phyloP scores from a whole-genome alignment of 2,329 filamentous ascomycete species.

The Magnaporthales sp. region DNA sequence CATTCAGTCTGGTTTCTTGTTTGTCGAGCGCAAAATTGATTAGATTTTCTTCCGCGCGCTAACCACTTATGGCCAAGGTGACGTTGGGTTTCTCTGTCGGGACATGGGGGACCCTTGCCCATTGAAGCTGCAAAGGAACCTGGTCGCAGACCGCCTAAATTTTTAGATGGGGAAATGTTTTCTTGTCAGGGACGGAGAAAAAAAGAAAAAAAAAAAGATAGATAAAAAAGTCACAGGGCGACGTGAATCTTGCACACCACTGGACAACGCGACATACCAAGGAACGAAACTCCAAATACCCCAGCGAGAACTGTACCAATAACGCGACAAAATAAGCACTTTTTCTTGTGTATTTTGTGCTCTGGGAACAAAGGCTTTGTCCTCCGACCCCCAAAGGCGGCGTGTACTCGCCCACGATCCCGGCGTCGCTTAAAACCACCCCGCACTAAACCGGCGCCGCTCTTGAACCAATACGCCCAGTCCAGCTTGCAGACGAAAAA shows the following conservation, averaged over 20 bases:
- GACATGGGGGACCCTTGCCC: background rate
- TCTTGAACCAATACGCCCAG: background rate
- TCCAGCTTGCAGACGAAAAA: too few species aligned
- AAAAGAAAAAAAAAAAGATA: slow-evolving; percentile 1
- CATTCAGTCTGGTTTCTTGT: background rate
- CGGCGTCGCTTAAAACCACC: background rate
- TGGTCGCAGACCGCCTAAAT: slow-evolving; percentile 3
- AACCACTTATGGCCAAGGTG: background rate
- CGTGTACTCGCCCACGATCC: background rate
- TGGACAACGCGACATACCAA: background rate
- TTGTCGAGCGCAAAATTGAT: background rate
- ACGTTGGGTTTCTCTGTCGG: background rate
- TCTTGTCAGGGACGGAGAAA: background rate
- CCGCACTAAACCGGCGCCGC: slow-evolving; percentile 1
- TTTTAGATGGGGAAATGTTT: background rate
- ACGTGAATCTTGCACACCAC: background rate
- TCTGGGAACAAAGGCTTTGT: background rate
- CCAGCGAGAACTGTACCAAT: background rate
- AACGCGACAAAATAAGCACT: background rate
- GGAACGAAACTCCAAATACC: background rate
- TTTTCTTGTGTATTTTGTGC: background rate
- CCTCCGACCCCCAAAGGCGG: background rate
- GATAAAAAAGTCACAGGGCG: background rate
- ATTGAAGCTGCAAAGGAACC: background rate
- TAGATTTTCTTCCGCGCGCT: background rate